Evolutionary conservation across 2,329 filamentous ascomycete genomes (phyloP).

Genomic region (Penicillium sp.): DNA sequence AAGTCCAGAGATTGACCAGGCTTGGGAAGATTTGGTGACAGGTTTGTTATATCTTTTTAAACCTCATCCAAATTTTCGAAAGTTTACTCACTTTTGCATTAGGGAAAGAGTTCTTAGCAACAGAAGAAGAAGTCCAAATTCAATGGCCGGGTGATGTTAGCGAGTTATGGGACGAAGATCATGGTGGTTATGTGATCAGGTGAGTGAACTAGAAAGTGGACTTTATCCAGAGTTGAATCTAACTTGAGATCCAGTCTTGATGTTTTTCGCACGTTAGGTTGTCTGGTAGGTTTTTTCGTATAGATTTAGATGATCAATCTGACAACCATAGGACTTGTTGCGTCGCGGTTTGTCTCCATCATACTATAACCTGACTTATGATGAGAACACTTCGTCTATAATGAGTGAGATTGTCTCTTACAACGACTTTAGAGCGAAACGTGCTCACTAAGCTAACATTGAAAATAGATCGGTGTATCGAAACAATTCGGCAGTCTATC

Average conservation of each 20-base stretch:
- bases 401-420: background rate
- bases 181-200: background rate
- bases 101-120: background rate
- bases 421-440: too few species aligned
- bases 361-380: background rate
- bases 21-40: background rate
- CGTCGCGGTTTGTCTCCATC: background rate
- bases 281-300: background rate
- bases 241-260: background rate
- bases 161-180: background rate
- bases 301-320: background rate
- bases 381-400: background rate
- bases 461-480: background rate
- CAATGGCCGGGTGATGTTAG: background rate
- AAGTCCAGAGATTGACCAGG: background rate
- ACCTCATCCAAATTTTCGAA: background rate
- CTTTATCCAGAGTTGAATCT: too few species aligned
- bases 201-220: background rate
- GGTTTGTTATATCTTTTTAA: background rate
- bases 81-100: background rate
- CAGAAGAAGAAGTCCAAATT: background rate
- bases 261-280: background rate
- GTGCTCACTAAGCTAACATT: too few species aligned
- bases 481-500: background rate
- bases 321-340: background rate